These are phyloP conservation scores for Coprinopsis sp. DNA, from an alignment of 768 basidiomycete genomes.

Conservation along the genomic window DNA sequence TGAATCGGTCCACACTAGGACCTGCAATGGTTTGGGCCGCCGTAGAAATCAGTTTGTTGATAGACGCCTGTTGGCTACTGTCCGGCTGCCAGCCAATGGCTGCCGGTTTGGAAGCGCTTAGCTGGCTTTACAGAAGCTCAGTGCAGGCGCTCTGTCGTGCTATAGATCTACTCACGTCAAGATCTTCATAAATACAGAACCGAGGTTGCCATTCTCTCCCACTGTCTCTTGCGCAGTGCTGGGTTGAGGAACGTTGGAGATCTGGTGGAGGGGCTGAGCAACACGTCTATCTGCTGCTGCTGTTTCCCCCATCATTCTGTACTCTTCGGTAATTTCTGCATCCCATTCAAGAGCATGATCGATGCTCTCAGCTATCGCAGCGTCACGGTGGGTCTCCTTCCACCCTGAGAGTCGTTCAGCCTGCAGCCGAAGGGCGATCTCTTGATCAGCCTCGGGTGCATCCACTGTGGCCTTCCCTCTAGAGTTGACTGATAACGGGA, in stretches of 20 bases:
- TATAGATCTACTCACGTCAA: background rate
- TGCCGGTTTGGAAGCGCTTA: no score
- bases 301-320: slow-evolving; percentile 6
- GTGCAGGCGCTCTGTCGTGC: no score
- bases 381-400: background rate
- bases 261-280: background rate
- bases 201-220: no score
- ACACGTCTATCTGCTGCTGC: slow-evolving; percentile 9
- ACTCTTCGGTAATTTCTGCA: background rate
- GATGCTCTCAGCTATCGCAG: slow-evolving; percentile 1
- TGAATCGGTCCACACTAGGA: slow-evolving; percentile 2
- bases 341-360: background rate
- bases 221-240: slow-evolving; percentile 6
- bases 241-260: background rate
- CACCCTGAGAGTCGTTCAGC: slow-evolving; percentile 28
- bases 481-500: slow-evolving; percentile 13
- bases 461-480: slow-evolving; percentile 36
- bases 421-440: slow-evolving; percentile 40
- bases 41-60: no score
- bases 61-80: no score
- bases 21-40: background rate
- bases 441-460: slow-evolving; percentile 34
- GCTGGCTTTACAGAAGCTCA: no score
- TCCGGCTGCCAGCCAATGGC: no score
- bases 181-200: background rate